Base-by-base conservation (phyloP, 805 yeast genomes). In the Candida verbasci region DNA sequence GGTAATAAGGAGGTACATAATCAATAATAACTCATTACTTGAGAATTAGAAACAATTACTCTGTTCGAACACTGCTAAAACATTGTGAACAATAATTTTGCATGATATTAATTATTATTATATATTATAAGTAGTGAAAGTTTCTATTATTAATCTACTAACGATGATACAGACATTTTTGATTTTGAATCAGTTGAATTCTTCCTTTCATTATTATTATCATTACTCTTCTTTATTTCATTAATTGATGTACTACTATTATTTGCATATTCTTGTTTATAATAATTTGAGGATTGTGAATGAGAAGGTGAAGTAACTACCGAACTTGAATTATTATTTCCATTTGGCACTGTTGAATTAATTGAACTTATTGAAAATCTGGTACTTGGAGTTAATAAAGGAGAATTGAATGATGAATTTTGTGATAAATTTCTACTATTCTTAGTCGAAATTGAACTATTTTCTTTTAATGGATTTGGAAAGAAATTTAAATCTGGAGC, bases 401-500 rank as follows among this genome's bases (percentile, higher is more conserved):
- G 60, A 23, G 60, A 55, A 44, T 53, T 54, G 41, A 56, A 55
- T 5, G 39, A 28, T 17, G 61, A 56, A 39, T 52, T 54, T 43
- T 55, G 60, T 11, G 62, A 53, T 3, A 53, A 31, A 31, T 50
- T 58, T 29, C 63, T 43, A 38, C 59, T 58, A n/a, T n/a, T n/a
- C n/a, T n/a, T n/a, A n/a, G n/a, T n/a, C n/a, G n/a, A n/a, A n/a
- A n/a, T n/a, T n/a, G n/a, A n/a, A 36, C 57, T 62, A 26, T 26
- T 17, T 5, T 31, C 21, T 14, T 21, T 24, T 32, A 58, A 44
- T 8, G 68, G 67, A 42, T 60, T 65, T 5, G 72, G 70, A 52
- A 65, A 67, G 34, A 64, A 52, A 39, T 69, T 74, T 7, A 65
- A 71, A n/a, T n/a, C n/a, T n/a, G n/a, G n/a, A 3, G 69, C 71